Evolutionary conservation across 2,329 filamentous ascomycete species (phyloP).

Genomic region (Chaetomiaceae sp.): DNA sequence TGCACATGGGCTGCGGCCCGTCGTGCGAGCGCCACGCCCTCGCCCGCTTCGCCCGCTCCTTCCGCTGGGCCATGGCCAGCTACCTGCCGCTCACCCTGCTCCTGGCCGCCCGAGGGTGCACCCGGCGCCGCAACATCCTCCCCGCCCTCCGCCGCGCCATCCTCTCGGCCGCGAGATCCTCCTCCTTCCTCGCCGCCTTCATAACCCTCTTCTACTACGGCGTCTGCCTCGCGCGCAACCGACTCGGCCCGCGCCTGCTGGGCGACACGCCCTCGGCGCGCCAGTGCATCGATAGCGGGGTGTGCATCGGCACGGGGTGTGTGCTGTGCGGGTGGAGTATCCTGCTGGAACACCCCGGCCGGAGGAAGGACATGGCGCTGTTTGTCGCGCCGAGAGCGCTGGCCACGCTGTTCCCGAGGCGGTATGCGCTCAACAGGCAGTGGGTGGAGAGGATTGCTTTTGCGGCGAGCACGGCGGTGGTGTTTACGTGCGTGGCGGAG

Average conservation of each 20-base stretch:
- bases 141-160: conserved; percentile 45
- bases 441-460: conserved; percentile 65
- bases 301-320: conserved; percentile 70
- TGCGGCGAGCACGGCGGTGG: conserved; percentile 61
- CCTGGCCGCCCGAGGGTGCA: conserved; percentile 47
- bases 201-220: conserved; percentile 80
- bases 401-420: conserved; percentile 67
- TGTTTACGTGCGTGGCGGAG: conserved; percentile 65
- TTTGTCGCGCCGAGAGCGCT: conserved; percentile 78
- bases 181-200: conserved; percentile 72
- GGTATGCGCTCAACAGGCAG: conserved; percentile 59
- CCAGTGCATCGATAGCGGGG: conserved; percentile 54
- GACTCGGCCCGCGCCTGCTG: conserved; percentile 65
- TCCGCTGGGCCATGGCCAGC: conserved; percentile 69
- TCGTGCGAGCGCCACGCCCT: conserved; percentile 72
- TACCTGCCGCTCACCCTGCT: conserved; percentile 71
- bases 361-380: conserved; percentile 70
- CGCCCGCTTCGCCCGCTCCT: conserved; percentile 63
- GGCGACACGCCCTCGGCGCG: conserved; percentile 44
- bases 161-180: conserved; percentile 62
- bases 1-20: conserved; percentile 72
- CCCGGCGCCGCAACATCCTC: conserved; percentile 38
- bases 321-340: conserved; percentile 78
- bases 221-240: conserved; percentile 71
- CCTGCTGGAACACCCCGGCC: conserved; percentile 61